phyloP scores from a whole-genome alignment of 1,284 basidiomycete species.

The Volvariella volvacea region DNA sequence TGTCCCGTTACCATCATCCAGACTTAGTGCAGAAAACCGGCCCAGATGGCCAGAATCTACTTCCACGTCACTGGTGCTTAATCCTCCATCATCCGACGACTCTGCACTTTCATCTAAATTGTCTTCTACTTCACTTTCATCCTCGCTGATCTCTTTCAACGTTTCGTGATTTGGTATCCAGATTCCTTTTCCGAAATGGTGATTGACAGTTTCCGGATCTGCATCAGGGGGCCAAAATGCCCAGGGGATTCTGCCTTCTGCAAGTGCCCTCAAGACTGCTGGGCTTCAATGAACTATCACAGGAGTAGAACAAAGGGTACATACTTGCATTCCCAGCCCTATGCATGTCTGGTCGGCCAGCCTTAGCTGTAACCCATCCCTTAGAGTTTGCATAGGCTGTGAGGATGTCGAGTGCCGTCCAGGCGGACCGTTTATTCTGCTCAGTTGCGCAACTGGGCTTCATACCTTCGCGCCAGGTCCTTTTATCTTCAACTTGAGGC shows the following conservation, averaged over 20 bases:
- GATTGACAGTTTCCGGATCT: constrained; percentile 20
- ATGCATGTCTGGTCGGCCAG: constrained; percentile 81
- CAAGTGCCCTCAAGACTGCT: constrained; percentile 70
- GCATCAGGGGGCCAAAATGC: constrained; percentile 73
- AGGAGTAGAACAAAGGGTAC: constrained; percentile 23
- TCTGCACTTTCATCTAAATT: neutral
- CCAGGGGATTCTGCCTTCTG: constrained; percentile 78
- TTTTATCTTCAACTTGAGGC: constrained; percentile 47
- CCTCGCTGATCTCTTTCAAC: neutral
- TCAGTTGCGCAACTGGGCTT: constrained; percentile 23
- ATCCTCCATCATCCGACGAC: neutral
- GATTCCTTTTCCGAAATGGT: constrained; percentile 20
- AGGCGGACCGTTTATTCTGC: constrained; percentile 26
- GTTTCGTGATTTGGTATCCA: constrained; percentile 10
- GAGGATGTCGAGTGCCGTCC: constrained; percentile 81
- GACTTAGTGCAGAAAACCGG: neutral
- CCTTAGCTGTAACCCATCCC: constrained; percentile 85
- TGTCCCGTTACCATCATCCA: neutral
- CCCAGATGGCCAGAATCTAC: neutral
- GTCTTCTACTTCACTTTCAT: neutral
- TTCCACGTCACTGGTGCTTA: neutral
- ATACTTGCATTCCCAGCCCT: constrained; percentile 83
- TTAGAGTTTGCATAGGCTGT: constrained; percentile 71
- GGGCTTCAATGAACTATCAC: constrained; percentile 1
- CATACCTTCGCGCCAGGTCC: constrained; percentile 60